Evolutionary conservation across 495 filamentous ascomycete species (phyloP).

Genomic region (Cetradonia linearis): DNA sequence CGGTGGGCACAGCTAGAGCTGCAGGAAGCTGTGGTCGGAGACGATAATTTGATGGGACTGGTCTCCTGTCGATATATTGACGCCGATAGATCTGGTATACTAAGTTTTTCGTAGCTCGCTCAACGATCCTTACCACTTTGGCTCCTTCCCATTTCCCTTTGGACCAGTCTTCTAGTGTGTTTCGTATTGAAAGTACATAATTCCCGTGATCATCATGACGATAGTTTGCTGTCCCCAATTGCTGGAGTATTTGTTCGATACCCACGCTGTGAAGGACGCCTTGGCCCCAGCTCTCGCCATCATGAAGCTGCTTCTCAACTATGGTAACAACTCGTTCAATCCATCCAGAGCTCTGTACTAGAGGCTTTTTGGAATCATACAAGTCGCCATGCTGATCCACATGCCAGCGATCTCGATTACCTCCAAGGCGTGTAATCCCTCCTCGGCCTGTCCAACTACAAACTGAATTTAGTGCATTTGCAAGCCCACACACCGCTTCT

Average conservation of each 20-base stretch:
- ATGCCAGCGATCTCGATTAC: constrained; percentile 84
- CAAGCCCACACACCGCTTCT: constrained; percentile 91
- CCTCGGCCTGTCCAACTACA: constrained; percentile 92
- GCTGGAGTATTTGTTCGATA: constrained; percentile 42
- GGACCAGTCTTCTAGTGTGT: constrained; percentile 56
- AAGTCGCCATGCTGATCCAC: constrained; percentile 81
- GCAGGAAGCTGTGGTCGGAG: constrained; percentile 65
- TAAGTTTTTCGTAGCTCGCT: constrained; percentile 66
- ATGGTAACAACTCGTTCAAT: constrained; percentile 94
- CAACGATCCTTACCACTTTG: constrained; percentile 71
- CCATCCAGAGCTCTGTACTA: constrained; percentile 60
- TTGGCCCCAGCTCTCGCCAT: constrained; percentile 80
- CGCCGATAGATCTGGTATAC: constrained; percentile 87
- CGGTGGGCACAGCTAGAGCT: constrained; percentile 68
- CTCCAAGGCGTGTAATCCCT: constrained; percentile 61
- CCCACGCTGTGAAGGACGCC: constrained; percentile 53
- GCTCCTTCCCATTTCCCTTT: constrained; percentile 80
- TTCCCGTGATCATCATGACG: constrained; percentile 24
- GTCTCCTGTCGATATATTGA: constrained; percentile 53
- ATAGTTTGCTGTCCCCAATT: constrained; percentile 31
- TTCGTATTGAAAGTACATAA: constrained; percentile 32
- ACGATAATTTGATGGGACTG: constrained; percentile 52
- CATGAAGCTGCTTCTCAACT: constrained; percentile 78
- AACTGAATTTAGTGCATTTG: constrained; percentile 92
- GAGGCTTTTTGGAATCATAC: constrained; percentile 54